These are phyloP conservation scores for Sphaerostilbella broomeana DNA, from an alignment of 2,329 filamentous ascomycete genomes.

Conservation along the genomic window DNA sequence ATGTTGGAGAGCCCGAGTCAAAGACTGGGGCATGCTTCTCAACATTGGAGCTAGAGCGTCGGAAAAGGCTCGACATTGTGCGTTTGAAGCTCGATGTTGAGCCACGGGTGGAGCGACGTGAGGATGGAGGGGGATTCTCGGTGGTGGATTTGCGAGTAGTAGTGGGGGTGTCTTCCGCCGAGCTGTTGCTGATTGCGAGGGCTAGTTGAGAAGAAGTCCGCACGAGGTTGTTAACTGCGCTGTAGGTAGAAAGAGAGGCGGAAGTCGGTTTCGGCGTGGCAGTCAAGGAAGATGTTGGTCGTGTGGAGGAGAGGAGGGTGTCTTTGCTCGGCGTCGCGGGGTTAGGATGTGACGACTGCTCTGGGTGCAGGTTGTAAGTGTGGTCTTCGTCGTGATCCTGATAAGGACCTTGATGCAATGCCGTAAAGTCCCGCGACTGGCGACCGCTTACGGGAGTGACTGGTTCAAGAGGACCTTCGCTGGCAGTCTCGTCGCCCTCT, in stretches of 20 bases:
- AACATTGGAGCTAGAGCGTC: slow-evolving; percentile 33
- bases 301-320: slow-evolving; percentile 1
- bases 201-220: slow-evolving; percentile 3
- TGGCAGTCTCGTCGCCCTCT: slow-evolving; percentile 55
- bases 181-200: slow-evolving; percentile 1
- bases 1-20: slow-evolving; percentile 16
- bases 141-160: slow-evolving; percentile 18
- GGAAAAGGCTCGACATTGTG: slow-evolving; percentile 45
- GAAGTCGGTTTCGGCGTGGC: slow-evolving; percentile 6
- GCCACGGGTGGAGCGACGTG: slow-evolving; percentile 36
- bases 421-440: slow-evolving; percentile 48
- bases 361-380: slow-evolving; percentile 19
- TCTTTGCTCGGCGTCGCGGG: not conserved
- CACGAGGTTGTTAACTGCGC: too few species aligned
- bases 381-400: slow-evolving; percentile 27
- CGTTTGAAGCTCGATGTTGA: slow-evolving; percentile 41
- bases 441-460: slow-evolving; percentile 54
- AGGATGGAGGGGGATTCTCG: slow-evolving; percentile 20
- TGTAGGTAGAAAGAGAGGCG: too few species aligned
- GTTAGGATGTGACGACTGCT: slow-evolving; percentile 15
- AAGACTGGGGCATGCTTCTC: slow-evolving; percentile 19
- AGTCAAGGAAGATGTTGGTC: not conserved
- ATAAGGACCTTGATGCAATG: slow-evolving; percentile 27
- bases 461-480: slow-evolving; percentile 53
- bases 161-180: slow-evolving; percentile 13